Evolutionary conservation across 2,329 filamentous ascomycete genomes (phyloP).

Genomic region (Thelonectria discophora): DNA sequence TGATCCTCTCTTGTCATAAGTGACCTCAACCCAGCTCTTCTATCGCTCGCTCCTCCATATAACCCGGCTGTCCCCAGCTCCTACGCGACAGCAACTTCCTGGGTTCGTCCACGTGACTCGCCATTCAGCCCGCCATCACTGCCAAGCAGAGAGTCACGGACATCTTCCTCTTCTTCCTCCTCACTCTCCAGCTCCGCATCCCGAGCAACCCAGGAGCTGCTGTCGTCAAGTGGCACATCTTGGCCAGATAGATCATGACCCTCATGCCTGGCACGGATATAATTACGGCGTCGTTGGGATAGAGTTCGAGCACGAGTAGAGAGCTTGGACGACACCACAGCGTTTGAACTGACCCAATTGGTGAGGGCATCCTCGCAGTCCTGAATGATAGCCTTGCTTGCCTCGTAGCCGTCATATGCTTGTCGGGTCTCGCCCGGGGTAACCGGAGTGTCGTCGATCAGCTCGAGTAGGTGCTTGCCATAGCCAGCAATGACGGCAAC

Average conservation of each 20-base stretch:
- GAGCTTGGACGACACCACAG: slow-evolving; percentile 85
- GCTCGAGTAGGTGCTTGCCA: slow-evolving; percentile 96
- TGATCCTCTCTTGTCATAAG: slow-evolving; percentile 4
- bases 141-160: slow-evolving; percentile 59
- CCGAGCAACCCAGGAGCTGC: slow-evolving; percentile 86
- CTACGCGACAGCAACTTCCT: slow-evolving; percentile 61
- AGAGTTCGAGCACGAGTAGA: slow-evolving; percentile 88
- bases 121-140: slow-evolving; percentile 63
- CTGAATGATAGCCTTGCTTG: slow-evolving; percentile 98
- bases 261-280: slow-evolving; percentile 73
- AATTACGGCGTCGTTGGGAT: slow-evolving; percentile 82
- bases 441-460: slow-evolving; percentile 95
- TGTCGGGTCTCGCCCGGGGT: slow-evolving; percentile 96
- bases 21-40: not conserved
- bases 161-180: slow-evolving; percentile 68
- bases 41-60: slow-evolving; percentile 9
- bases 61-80: not conserved
- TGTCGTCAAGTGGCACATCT: slow-evolving; percentile 79
- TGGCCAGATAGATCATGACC: slow-evolving; percentile 85
- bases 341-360: slow-evolving; percentile 94
- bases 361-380: slow-evolving; percentile 97
- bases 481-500: slow-evolving; percentile 97
- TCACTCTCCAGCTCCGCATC: slow-evolving; percentile 71
- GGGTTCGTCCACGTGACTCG: slow-evolving; percentile 64
- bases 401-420: slow-evolving; percentile 97